A percentile compares a stretch with the other conserved stretches of the same genome.
Conservation (phyloP, 768 basidiomycete genomes). For the Pisolithus marmoratus region DNA sequence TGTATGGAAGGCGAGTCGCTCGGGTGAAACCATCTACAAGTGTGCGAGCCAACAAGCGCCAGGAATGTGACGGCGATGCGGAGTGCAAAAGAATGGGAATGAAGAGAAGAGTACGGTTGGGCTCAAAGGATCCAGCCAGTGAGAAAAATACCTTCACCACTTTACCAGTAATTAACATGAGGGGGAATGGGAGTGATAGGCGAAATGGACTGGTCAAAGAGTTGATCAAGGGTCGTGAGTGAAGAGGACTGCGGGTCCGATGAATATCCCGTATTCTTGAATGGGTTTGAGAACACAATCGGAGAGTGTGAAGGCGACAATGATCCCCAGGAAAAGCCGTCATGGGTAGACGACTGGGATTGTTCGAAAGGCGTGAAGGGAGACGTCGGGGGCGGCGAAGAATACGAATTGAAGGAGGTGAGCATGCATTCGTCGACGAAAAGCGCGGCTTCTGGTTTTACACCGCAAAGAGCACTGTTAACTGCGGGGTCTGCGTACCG, state of each 20-base stretch:
- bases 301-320: conserved; percentile 18
- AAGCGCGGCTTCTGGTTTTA: conserved; percentile 24
- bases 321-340: background rate
- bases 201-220: conserved; percentile 26
- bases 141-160: background rate
- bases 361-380: conserved; percentile 8
- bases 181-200: conserved; percentile 12
- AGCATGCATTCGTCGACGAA: conserved; percentile 25
- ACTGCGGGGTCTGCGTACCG: conserved; percentile 17
- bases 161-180: conserved; percentile 12
- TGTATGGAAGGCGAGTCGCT: no score
- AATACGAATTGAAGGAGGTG: conserved; percentile 9
- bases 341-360: conserved; percentile 6
- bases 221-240: conserved; percentile 22
- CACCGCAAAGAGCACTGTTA: conserved; percentile 19
- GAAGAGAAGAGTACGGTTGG: background rate
- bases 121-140: background rate
- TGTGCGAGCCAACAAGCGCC: no score
- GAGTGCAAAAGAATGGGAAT: no score
- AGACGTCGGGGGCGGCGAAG: conserved; percentile 1
- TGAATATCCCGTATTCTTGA: conserved; percentile 8
- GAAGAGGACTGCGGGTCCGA: conserved; percentile 5
- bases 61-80: no score
- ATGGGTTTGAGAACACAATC: conserved; percentile 25
- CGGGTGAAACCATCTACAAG: no score